Conservation (phyloP, 129 eudicot species). For the Oenanthe sinensis region DNA sequence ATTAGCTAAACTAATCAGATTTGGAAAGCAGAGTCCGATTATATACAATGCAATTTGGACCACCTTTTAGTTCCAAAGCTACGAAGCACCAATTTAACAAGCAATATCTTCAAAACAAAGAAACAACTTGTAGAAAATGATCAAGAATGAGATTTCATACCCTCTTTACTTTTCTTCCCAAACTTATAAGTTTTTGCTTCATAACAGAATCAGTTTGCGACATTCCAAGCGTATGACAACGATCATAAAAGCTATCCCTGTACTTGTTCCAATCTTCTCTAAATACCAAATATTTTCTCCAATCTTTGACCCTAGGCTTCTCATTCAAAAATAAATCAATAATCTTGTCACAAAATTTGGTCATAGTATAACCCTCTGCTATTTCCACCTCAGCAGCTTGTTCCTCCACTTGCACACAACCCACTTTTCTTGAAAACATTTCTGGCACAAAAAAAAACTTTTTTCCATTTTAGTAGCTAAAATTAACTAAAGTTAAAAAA, state of each 20-base stretch:
- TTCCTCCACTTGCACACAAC: constrained; percentile 32
- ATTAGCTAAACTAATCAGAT: neutral
- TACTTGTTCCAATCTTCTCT: constrained; percentile 90
- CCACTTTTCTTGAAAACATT: constrained; percentile 24
- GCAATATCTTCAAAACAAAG: neutral
- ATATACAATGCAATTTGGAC: neutral
- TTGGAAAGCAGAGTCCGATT: neutral
- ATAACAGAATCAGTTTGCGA: constrained; percentile 39
- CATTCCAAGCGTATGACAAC: constrained; percentile 56
- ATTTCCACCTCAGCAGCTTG: constrained; percentile 58
- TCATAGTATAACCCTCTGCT: constrained; percentile 78
- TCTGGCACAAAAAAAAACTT: constrained; percentile 14
- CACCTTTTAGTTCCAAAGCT: neutral
- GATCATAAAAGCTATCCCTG: constrained; percentile 55
- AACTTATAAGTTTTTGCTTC: constrained; percentile 41
- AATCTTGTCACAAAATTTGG: constrained; percentile 77
- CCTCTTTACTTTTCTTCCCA: constrained; percentile 61
- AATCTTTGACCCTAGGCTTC: constrained; percentile 75
- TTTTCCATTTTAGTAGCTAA: neutral
- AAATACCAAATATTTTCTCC: constrained; percentile 71
- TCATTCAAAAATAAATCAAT: constrained; percentile 71
- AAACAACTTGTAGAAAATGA: neutral
- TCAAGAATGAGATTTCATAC: constrained; percentile 21
- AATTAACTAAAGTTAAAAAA: neutral
- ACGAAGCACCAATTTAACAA: neutral